Evolutionary conservation across 2,329 filamentous ascomycete species (phyloP).

Genomic region (Diaporthe caulivora): DNA sequence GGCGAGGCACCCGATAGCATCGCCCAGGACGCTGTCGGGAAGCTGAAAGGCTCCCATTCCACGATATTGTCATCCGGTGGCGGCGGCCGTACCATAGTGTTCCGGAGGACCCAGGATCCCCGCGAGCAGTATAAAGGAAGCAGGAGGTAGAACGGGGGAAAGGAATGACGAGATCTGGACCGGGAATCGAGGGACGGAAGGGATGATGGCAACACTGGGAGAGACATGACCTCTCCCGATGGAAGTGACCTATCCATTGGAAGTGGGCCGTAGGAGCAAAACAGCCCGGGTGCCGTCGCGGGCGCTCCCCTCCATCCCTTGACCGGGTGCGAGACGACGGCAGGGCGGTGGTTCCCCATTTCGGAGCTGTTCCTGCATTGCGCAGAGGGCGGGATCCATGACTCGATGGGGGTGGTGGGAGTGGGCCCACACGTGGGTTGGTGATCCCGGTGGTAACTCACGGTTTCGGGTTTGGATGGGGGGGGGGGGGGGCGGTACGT

Average conservation of each 20-base stretch:
- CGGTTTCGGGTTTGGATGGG: constrained; percentile 28
- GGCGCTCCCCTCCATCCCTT: neutral
- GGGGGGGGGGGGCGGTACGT: no score
- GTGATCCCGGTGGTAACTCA: constrained; percentile 13
- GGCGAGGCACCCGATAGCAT: constrained; percentile 34
- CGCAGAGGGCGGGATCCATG: constrained; percentile 17
- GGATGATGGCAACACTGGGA: neutral
- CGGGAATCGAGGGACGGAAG: constrained; percentile 8
- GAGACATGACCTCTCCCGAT: neutral
- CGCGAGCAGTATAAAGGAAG: constrained; percentile 4
- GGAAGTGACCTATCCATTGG: neutral
- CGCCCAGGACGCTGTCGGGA: constrained; percentile 37
- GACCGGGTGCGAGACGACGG: neutral
- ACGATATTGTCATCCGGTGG: constrained; percentile 33
- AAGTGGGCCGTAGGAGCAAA: constrained; percentile 5
- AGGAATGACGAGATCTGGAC: neutral
- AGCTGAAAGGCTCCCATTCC: constrained; percentile 40
- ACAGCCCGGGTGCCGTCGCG: constrained; percentile 6
- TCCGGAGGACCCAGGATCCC: constrained; percentile 19
- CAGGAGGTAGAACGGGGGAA: neutral
- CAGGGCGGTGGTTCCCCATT: constrained; percentile 13
- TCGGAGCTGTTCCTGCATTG: constrained; percentile 28
- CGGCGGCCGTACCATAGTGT: constrained; percentile 26
- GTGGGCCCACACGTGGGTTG: constrained; percentile 22
- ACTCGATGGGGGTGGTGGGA: constrained; percentile 16